These are phyloP conservation scores for Colletotrichum tropicale DNA, from an alignment of 2,329 filamentous ascomycete species.

Conservation along the genomic window DNA sequence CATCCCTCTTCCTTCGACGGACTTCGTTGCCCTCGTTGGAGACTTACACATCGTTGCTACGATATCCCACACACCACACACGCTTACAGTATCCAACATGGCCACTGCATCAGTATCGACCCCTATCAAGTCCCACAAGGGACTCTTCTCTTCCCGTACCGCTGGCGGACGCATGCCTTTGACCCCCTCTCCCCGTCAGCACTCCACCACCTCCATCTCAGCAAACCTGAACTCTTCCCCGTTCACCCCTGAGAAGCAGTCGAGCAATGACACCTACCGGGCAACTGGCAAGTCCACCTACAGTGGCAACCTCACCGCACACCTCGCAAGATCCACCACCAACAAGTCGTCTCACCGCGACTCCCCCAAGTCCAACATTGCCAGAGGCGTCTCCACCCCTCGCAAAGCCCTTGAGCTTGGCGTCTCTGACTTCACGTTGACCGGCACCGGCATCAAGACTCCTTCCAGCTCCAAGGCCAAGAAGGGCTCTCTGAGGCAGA, in stretches of 20 bases:
- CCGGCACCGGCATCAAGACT: conserved; percentile 77
- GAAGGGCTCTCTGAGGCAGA: conserved; percentile 56
- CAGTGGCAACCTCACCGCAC: conserved; percentile 77
- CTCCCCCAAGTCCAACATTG: conserved; percentile 97
- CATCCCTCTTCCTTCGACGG: conserved; percentile 42
- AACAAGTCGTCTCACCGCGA: conserved; percentile 74
- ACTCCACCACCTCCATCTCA: conserved; percentile 51
- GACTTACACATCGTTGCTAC: conserved; percentile 40
- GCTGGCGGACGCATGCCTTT: conserved; percentile 94
- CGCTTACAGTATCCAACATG: conserved; percentile 62
- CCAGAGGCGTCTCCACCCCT: conserved; percentile 74
- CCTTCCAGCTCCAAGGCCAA: conserved; percentile 62
- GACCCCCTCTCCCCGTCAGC: conserved; percentile 84
- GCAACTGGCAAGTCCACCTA: conserved; percentile 75
- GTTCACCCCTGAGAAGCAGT: conserved; percentile 72
- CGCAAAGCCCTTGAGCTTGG: conserved; percentile 85
- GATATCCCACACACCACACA: conserved; percentile 23
- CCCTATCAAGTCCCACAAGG: conserved; percentile 92
- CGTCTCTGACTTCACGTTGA: conserved; percentile 90
- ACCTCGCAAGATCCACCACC: conserved; percentile 73
- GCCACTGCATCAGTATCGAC: conserved; percentile 82
- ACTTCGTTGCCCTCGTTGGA: conserved; percentile 52
- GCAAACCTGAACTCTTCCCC: conserved; percentile 70
- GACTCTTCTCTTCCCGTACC: conserved; percentile 89
- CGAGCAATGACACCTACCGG: conserved; percentile 52